Conservation (phyloP, 176 grass and related monocot genomes). For the Luzula sylvatica region DNA sequence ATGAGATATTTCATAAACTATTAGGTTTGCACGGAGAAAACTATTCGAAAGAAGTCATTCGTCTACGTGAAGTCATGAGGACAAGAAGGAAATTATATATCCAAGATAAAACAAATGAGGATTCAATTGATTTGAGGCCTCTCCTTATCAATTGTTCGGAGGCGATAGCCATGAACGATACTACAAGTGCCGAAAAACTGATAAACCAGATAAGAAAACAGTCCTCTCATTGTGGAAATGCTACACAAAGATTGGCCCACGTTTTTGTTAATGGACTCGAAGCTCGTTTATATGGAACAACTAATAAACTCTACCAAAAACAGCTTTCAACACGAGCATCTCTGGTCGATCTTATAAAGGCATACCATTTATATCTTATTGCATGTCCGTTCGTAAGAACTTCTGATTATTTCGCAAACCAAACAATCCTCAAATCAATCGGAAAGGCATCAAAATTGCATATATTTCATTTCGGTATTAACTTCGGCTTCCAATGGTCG, state of each 20-base stretch:
- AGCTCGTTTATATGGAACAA: slow-evolving; percentile 27
- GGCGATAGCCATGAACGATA: slow-evolving; percentile 28
- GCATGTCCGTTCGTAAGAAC: slow-evolving; percentile 26
- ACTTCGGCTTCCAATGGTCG: slow-evolving; percentile 30
- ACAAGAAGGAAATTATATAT: not conserved
- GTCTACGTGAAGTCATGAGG: not conserved
- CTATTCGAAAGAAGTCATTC: slow-evolving; percentile 11
- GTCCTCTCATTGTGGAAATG: slow-evolving; percentile 20
- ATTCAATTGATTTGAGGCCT: slow-evolving; percentile 20
- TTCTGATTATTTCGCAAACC: slow-evolving; percentile 25
- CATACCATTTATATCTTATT: slow-evolving; percentile 20
- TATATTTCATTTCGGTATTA: slow-evolving; percentile 21
- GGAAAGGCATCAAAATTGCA: slow-evolving; percentile 19
- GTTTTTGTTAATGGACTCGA: slow-evolving; percentile 22
- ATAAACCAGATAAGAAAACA: slow-evolving; percentile 26
- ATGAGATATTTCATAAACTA: slow-evolving; percentile 21
- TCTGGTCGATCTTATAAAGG: slow-evolving; percentile 22
- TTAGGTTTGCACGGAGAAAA: slow-evolving; percentile 25
- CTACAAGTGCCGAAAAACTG: slow-evolving; percentile 7
- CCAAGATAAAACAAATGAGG: slow-evolving; percentile 18
- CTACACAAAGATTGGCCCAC: slow-evolving; percentile 23
- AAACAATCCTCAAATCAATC: slow-evolving; percentile 1
- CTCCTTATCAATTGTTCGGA: slow-evolving; percentile 23
- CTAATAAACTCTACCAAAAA: slow-evolving; percentile 22
- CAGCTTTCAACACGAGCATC: slow-evolving; percentile 8